phyloP scores from a whole-genome alignment of 2,329 filamentous ascomycete species.

The Chaetothyriales sp. region DNA sequence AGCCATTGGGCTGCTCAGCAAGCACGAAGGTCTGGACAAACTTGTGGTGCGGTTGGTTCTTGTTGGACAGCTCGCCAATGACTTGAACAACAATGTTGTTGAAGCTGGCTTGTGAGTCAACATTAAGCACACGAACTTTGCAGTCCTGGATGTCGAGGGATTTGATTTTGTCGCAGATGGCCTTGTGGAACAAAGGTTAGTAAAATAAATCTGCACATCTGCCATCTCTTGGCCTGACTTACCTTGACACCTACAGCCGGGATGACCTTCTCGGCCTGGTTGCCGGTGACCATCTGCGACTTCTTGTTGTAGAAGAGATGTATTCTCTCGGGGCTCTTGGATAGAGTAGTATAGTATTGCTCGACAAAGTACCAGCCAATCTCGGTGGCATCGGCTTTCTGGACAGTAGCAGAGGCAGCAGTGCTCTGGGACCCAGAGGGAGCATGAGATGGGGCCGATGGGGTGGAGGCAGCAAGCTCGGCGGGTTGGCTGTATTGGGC shows the following conservation, averaged over 20 bases:
- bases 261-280: slow-evolving; percentile 73
- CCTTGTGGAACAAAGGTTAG: slow-evolving; percentile 34
- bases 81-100: slow-evolving; percentile 95
- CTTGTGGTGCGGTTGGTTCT: slow-evolving; percentile 76
- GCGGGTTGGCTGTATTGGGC: slow-evolving; percentile 16
- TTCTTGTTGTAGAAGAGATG: slow-evolving; percentile 93
- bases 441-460: slow-evolving; percentile 12
- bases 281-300: slow-evolving; percentile 85
- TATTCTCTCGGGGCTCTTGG: slow-evolving; percentile 84
- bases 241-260: slow-evolving; percentile 82
- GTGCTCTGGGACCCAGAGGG: slow-evolving; percentile 16
- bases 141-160: slow-evolving; percentile 87
- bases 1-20: slow-evolving; percentile 87
- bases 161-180: slow-evolving; percentile 89
- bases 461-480: slow-evolving; percentile 17
- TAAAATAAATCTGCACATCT: background rate
- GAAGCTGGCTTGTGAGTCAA: slow-evolving; percentile 85
- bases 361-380: slow-evolving; percentile 99
- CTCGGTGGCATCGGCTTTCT: slow-evolving; percentile 49
- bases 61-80: slow-evolving; percentile 95
- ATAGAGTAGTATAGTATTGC: slow-evolving; percentile 96
- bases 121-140: slow-evolving; percentile 96
- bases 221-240: slow-evolving; percentile 23
- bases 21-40: slow-evolving; percentile 97
- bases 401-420: slow-evolving; percentile 16